Evolutionary conservation across 179 eudicot species (phyloP).

Genomic region (Patellifolia procumbens): DNA sequence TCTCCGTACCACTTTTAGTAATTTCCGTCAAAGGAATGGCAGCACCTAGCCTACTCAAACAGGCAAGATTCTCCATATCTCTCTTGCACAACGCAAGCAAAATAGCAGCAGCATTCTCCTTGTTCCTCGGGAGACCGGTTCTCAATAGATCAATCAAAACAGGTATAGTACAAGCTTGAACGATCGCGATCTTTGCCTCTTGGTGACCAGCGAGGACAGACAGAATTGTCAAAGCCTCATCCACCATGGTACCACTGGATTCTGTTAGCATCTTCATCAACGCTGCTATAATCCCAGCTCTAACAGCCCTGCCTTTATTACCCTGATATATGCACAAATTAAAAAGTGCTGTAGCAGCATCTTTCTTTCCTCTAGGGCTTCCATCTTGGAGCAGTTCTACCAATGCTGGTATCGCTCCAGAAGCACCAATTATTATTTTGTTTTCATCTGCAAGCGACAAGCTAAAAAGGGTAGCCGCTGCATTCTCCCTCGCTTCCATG

Average conservation of each 20-base stretch:
- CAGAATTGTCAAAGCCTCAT: constrained; percentile 46
- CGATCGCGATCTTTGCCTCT: constrained; percentile 44
- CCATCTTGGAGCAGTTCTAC: constrained; percentile 43
- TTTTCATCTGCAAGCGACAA: constrained; percentile 51
- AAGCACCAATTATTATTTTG: constrained; percentile 49
- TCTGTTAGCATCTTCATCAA: constrained; percentile 46
- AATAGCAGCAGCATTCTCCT: constrained; percentile 52
- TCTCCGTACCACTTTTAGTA: constrained; percentile 42
- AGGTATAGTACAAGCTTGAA: constrained; percentile 40
- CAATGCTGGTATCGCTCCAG: constrained; percentile 47
- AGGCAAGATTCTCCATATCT: constrained; percentile 36
- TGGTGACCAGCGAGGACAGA: constrained; percentile 48
- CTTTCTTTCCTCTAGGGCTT: constrained; percentile 46
- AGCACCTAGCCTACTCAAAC: constrained; percentile 42
- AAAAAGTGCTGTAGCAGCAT: constrained; percentile 50
- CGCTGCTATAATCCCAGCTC: constrained; percentile 44
- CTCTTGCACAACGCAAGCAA: constrained; percentile 48
- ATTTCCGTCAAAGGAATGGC: constrained; percentile 38
- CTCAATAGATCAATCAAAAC: constrained; percentile 40
- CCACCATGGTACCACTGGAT: constrained; percentile 43
- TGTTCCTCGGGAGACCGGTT: constrained; percentile 44
- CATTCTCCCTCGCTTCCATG: constrained; percentile 47
- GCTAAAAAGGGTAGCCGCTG: constrained; percentile 55
- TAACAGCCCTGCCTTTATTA: constrained; percentile 48
- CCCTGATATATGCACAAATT: constrained; percentile 54